Base-by-base conservation (phyloP, 2,329 filamentous ascomycete species). In the Exutisphaerella laricina region DNA sequence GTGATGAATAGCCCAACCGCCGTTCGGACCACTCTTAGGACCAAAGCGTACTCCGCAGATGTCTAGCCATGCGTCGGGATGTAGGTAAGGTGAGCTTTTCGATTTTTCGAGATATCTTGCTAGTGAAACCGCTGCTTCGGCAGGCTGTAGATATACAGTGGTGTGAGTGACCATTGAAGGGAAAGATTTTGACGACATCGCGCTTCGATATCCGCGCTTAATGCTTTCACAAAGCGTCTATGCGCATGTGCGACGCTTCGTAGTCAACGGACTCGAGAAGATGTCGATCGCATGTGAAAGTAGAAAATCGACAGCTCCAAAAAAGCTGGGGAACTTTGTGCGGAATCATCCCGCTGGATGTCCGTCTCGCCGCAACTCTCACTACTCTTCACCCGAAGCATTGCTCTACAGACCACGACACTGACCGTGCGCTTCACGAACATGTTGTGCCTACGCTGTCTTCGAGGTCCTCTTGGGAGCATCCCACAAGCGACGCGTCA, bases 1-100 rank as follows among this genome's bases (percentile, higher is more conserved):
- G 53, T 77, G 73, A 56, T 75, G 71, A 39, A 79, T 63, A 10
- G 69, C 64, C n/a, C 76, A 62, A 5, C 70, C 68, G 31, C 72
- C 70, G 13, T 53, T 57, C 0, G 68, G 62, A 1, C 71, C 71
- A 35, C 64, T 63, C 34, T 67, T 58, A 12, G 68, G 62, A 16
- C 63, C 61, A 55, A 68, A 71, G 9, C 58, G 57, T 5, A 71
- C 63, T 32, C 70, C 70, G 17, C 60, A 61, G 7, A 64, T 58
- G 12, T 61, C 66, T 30, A 73, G 65, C 35, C 68, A 59, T 28
- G 69, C 66, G 46, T 74, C 71, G 0, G 72, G 72, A 54, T 74
- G 71, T 5, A 73, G 61, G 55, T 70, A 63, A n/a, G 70, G 59
- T 44, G 65, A 58, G 4, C 58, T 57, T 44, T 65, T 60, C 2